Base-by-base conservation (phyloP, 257 asterid genomes). In the Nicotiana undulata region DNA sequence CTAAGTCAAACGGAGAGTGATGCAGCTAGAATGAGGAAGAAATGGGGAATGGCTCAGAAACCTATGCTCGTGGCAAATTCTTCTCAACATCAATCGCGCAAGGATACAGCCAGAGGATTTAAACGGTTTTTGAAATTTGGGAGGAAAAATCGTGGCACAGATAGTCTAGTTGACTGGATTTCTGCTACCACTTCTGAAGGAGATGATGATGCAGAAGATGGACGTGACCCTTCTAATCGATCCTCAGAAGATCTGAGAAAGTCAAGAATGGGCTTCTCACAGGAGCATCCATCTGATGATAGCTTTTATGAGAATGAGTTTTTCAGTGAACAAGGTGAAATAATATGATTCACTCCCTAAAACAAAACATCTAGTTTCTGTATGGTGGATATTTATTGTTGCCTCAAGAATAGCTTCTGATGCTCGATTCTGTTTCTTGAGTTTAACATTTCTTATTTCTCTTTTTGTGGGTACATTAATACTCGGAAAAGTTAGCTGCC, bases 131-230 rank as follows among this genome's bases (percentile, higher is more conserved):
- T 94, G 77, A 90, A 94, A 84, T 94, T 94, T 75, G 97, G 97
- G 79, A 91, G 97, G 89, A 92, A 90, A 87, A 88, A 75, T 77
- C 97, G 92, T 79, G 97, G 96, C 79, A 87, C 97, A 18, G 95
- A 91, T 67, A 88, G 76, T 63, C 78, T 89, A 88, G 97, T 86
- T 82, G 98, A 94, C 82, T 94, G 98, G 98, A 89, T 94, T 64
- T 93, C 98, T 70, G 98, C 93, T 58, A 93, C 98, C 76, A 94
- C 98, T 80, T 94, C 98, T 67, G 98, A 94, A 88, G 98, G 98
- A 84, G 97, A 94, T 70, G 97, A 94, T 80, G 98, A 94, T 83
- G 83, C 91, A 7, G 97, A 94, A 87, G 98, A 94, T 88, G 96
- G 96, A 49, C 89, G 91, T 58, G 97, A 94, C 87, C 89, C 86